phyloP scores from a whole-genome alignment of 495 filamentous ascomycete species.

The Paragyromitra xinjiangensis region DNA sequence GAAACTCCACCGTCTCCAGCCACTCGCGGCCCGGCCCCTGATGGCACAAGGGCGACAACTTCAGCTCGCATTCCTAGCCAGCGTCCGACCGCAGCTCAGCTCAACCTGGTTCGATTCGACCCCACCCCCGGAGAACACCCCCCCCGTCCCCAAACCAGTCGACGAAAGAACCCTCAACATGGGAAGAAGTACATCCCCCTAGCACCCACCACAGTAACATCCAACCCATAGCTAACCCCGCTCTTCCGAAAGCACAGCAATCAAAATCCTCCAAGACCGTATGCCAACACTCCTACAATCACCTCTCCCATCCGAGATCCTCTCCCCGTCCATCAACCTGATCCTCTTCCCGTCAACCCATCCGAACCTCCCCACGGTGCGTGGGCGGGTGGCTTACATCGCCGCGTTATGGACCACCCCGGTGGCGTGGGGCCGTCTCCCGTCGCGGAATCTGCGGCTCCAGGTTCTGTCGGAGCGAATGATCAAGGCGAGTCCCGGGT shows the following conservation, averaged over 20 bases:
- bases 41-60: not conserved
- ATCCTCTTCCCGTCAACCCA: conserved; percentile 97
- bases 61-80: conserved; percentile 35
- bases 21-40: conserved; percentile 23
- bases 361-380: conserved; percentile 90
- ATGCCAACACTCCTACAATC: conserved; percentile 87
- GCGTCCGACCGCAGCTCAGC: conserved; percentile 24
- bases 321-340: conserved; percentile 88
- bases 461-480: conserved; percentile 89
- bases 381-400: conserved; percentile 86
- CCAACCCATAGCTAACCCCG: conserved; percentile 22
- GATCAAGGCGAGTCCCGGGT: conserved; percentile 64
- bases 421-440: conserved; percentile 91
- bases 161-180: conserved; percentile 87
- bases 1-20: conserved; percentile 38
- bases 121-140: not conserved
- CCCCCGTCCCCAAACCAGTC: conserved; percentile 57
- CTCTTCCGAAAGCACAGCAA: conserved; percentile 64
- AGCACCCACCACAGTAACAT: not conserved
- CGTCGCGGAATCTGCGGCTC: conserved; percentile 86
- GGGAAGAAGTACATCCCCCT: conserved; percentile 75
- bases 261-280: conserved; percentile 83
- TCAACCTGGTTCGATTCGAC: conserved; percentile 48
- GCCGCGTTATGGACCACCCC: conserved; percentile 95
- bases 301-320: conserved; percentile 80